phyloP scores from a whole-genome alignment of 345 rosid genomes.

The Pugionium cornutum region DNA sequence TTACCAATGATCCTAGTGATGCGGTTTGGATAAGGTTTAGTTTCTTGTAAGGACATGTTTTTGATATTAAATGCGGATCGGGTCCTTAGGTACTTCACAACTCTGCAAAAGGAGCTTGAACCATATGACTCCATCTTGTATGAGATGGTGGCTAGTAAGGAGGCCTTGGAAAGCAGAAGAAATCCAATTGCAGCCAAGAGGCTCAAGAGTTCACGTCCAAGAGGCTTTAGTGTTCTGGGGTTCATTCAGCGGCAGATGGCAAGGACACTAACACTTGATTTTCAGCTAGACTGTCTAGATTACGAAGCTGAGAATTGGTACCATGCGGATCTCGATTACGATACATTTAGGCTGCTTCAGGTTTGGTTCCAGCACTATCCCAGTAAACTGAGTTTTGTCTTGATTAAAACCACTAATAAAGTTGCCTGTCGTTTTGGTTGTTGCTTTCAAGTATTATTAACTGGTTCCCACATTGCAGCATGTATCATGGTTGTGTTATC shows the following conservation, averaged over 20 bases:
- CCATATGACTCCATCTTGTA: conserved; percentile 81
- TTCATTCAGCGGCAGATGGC: conserved; percentile 92
- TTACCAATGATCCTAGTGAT: neutral
- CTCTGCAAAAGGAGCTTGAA: conserved; percentile 84
- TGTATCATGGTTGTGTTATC: neutral
- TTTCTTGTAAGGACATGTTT: conserved; percentile 1
- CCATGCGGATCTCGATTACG: conserved; percentile 95
- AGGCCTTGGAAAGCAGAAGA: conserved; percentile 65
- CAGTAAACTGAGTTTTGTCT: neutral
- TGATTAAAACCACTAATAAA: neutral
- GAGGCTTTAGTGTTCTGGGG: conserved; percentile 75
- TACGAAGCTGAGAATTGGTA: conserved; percentile 78
- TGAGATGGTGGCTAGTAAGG: conserved; percentile 94
- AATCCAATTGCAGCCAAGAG: conserved; percentile 51
- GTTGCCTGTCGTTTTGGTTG: too few species aligned
- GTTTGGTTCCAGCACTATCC: conserved; percentile 40
- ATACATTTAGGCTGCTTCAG: conserved; percentile 94
- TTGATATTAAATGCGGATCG: neutral
- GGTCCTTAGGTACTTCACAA: conserved; percentile 62
- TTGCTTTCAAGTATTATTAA: neutral
- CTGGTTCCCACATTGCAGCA: neutral
- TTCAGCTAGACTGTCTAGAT: conserved; percentile 87
- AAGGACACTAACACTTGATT: conserved; percentile 66
- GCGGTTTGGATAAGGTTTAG: neutral
- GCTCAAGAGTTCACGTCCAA: conserved; percentile 58